phyloP scores from a whole-genome alignment of 495 filamentous ascomycete genomes.

The Penicillium mononematosum region DNA sequence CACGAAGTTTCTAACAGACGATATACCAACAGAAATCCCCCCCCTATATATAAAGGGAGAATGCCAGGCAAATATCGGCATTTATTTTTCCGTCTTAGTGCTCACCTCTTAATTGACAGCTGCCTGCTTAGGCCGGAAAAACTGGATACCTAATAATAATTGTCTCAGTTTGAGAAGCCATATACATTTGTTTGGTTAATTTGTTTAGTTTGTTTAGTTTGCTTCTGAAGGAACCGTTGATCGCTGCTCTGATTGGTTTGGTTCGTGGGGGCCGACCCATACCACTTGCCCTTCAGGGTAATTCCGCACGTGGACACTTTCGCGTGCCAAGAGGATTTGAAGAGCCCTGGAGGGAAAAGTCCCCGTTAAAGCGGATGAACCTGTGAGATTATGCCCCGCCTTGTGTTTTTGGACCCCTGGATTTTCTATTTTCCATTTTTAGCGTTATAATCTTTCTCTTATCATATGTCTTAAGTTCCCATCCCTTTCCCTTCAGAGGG shows the following conservation, averaged over 20 bases:
- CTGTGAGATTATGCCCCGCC: background rate
- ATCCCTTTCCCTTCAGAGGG: background rate
- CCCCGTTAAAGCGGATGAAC: too few relatives aligned
- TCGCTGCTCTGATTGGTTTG: background rate
- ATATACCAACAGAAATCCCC: background rate
- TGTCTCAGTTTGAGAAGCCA: too few relatives aligned
- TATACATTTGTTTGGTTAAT: too few relatives aligned
- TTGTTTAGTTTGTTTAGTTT: background rate
- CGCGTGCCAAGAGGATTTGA: too few relatives aligned
- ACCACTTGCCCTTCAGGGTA: background rate
- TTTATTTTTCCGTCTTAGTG: background rate
- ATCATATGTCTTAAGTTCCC: background rate
- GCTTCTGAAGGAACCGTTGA: background rate
- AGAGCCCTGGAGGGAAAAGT: too few relatives aligned
- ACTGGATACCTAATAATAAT: too few relatives aligned
- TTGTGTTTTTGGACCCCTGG: background rate
- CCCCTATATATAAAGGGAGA: background rate
- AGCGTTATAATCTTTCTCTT: background rate
- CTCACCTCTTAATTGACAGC: background rate
- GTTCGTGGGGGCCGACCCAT: background rate
- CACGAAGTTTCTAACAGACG: background rate
- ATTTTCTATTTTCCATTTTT: background rate
- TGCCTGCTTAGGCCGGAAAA: too few relatives aligned
- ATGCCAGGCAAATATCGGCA: background rate
- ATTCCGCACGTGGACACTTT: background rate